Evolutionary conservation across 2,329 filamentous ascomycete species (phyloP).

Genomic region (Trichoderma sp.): DNA sequence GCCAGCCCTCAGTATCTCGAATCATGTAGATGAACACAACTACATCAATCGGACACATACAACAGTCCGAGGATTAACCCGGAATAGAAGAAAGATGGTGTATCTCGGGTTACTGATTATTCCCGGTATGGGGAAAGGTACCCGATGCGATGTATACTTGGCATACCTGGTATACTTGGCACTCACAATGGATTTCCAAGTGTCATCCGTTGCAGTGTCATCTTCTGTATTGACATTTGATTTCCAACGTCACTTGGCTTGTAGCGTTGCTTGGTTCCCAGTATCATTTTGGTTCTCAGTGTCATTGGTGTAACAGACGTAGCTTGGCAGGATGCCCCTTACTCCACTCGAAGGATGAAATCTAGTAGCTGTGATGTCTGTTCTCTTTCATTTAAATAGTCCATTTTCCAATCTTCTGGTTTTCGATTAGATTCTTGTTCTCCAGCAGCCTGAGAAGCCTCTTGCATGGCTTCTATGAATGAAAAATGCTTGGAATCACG

Average conservation of each 20-base stretch:
- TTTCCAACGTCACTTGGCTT: neutral
- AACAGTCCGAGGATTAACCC: neutral
- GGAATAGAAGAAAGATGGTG: neutral
- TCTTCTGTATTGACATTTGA: neutral
- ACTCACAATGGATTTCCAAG: neutral
- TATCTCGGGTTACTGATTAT: neutral
- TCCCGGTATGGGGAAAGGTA: neutral
- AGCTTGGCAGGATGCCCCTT: neutral
- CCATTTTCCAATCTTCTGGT: neutral
- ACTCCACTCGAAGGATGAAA: neutral
- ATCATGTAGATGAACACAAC: neutral
- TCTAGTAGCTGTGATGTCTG: neutral
- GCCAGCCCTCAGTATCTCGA: neutral
- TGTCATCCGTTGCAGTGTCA: neutral
- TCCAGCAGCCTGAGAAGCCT: neutral
- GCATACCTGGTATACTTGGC: neutral
- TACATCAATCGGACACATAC: neutral
- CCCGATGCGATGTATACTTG: neutral
- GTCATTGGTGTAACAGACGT: neutral
- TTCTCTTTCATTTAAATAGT: neutral
- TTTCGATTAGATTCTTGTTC: neutral
- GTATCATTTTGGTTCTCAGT: neutral
- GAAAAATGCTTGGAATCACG: neutral
- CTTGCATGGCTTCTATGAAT: neutral
- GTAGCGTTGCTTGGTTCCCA: neutral